Evolutionary conservation across 2,329 filamentous ascomycete species (phyloP), one percentile per base, ranked within the genome.

Genomic region (Microsporum canis): DNA sequence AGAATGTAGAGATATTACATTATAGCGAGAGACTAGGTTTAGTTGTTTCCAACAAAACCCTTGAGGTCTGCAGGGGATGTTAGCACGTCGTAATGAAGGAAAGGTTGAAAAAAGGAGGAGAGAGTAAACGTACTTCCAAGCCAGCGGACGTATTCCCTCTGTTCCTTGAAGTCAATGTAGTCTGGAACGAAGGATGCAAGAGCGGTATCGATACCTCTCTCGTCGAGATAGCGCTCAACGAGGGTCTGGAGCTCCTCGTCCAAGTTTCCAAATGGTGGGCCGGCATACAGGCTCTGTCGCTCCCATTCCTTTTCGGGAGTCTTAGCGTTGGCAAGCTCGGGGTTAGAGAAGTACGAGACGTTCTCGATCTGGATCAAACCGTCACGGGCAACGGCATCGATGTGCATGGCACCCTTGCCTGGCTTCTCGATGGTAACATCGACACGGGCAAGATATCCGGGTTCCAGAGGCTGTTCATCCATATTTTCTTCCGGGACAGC

Each of bases 91-190:
- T 39, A 36, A 23, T 56, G 38, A 47, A 14, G 31, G 23, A 33
- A 45, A 53, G 41, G 57, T 53, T 23, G 17, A 63, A 47, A 6
- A 47, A 7, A 31, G 12, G 27, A 10, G 14, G 23, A 6, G 5
- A 29, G 23, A 33, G 6, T 5, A 60, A 60, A 70, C 80, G 75
- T 75, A 82, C 82, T 84, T 75, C 85, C 83, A 75, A 99, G 79
- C 94, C 95, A 99, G 66, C 82, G 79, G 64, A 95, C 79, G 76
- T 99, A 99, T 82, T 99, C 94, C 78, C 86, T 88, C 84, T 97
- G 92, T 84, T 99, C 94, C 86, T 99, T 99, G 77, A 88, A 84
- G 73, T 97, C 91, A 71, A 97, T 91, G 79, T 96, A 99, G 75
- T 97, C 91, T 41, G 91, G 90, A 51, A 95, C 87, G 76, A 97